Conservation (phyloP, 2,329 filamentous ascomycete genomes). For the Penicillium sp. region DNA sequence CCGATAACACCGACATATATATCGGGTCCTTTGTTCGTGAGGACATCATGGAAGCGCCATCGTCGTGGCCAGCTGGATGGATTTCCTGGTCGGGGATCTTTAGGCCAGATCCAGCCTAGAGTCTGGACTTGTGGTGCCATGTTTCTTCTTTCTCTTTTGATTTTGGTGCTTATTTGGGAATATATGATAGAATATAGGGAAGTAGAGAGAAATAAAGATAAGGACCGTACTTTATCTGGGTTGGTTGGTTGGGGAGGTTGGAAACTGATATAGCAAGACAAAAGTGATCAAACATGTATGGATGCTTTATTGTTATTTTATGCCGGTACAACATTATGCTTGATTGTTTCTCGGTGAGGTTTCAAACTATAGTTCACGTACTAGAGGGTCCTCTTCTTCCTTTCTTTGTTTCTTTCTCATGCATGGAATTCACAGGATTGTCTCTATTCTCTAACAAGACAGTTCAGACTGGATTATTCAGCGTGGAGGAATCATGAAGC, state of each 20-base stretch:
- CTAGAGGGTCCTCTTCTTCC: background rate
- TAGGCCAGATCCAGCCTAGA: conserved; percentile 40
- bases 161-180: background rate
- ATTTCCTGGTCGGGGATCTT: conserved; percentile 38
- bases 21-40: conserved; percentile 44
- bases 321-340: background rate
- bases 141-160: background rate
- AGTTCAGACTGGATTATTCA: background rate
- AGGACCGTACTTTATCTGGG: background rate
- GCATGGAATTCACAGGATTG: background rate
- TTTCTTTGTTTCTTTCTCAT: background rate
- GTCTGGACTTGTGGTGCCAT: conserved; percentile 2
- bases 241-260: background rate
- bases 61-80: conserved; percentile 30
- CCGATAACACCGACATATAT: conserved; percentile 39
- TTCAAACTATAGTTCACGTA: background rate
- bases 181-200: background rate
- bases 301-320: background rate
- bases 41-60: conserved; percentile 38
- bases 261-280: background rate
- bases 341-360: background rate
- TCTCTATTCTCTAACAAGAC: background rate
- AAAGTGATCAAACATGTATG: background rate
- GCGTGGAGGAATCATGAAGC: background rate
- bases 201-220: background rate